Evolutionary conservation across 805 yeast genomes (phyloP).

Genomic region (Candida ficus): DNA sequence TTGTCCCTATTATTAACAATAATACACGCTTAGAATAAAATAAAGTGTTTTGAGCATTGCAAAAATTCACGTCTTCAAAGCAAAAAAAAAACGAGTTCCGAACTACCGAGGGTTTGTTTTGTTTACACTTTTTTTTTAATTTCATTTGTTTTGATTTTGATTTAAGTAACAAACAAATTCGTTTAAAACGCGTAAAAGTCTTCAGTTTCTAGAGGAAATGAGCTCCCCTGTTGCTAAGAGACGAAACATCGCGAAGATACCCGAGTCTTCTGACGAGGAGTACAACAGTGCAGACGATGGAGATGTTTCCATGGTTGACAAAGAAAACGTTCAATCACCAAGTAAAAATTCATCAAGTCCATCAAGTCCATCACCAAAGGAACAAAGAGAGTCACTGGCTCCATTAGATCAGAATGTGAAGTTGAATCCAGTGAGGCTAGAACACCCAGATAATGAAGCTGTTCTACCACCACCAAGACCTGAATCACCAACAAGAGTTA

Average conservation of each 20-base stretch:
- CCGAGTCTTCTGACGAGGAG: conserved; percentile 15
- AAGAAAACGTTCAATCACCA: conserved; percentile 23
- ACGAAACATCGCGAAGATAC: conserved; percentile 11
- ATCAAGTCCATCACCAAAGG: conserved; percentile 17
- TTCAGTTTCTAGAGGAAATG: too few species aligned
- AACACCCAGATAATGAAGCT: conserved; percentile 15
- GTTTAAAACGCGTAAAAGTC: too few species aligned
- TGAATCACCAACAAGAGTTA: conserved; percentile 29
- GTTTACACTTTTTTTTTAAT: too few species aligned
- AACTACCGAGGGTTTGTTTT: too few species aligned
- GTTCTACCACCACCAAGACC: conserved; percentile 8
- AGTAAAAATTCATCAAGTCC: conserved; percentile 15
- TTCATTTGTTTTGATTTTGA: too few species aligned
- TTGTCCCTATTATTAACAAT: too few species aligned
- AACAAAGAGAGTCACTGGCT: conserved; percentile 20
- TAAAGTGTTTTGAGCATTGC: too few species aligned
- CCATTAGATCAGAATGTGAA: conserved; percentile 20
- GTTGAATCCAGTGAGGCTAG: conserved; percentile 13
- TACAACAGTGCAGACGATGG: conserved; percentile 8
- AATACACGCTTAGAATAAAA: too few species aligned
- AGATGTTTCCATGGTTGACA: conserved; percentile 12
- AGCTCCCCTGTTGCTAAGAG: conserved; percentile 25
- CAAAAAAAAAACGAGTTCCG: too few species aligned
- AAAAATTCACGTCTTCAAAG: too few species aligned
- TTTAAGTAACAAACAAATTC: neutral